Base-by-base conservation (phyloP, 352 stramenopile species). In the Pythium rishiriense region DNA sequence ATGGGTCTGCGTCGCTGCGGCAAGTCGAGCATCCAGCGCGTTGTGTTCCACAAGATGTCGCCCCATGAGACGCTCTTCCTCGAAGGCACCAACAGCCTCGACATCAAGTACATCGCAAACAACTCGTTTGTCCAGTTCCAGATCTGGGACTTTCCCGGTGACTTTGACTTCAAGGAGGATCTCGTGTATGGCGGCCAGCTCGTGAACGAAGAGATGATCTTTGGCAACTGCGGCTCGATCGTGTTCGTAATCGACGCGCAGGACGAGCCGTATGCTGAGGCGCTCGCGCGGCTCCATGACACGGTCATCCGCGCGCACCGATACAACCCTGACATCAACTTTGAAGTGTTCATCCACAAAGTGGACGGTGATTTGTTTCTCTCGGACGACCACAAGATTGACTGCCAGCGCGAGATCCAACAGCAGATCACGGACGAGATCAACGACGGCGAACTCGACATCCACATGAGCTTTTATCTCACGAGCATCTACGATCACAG, bases 261-360 rank as follows among this genome's bases (percentile, higher is more conserved):
- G 74, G 96, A 99, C 58, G 87, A 96, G 63, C 87, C 87, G 39
- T 96, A 95, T 64, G 81, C 83, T 0, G 91, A 98, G 62, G 88
- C 88, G 4, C 65, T 98, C 31, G 80, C 85, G 42, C 81, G 91
- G 15, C 76, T 98, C 52, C 86, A 97, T 35, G 92, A 97, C 59
- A 96, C 88, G 11, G 89, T 97, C 43, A 82, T 80, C 45, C 78
- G 85, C 21, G 91, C 88, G 33, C 87, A 97, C 58, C 69, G 76
- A 22, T 94, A 97, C 75, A 99, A 99, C 72, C 95, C 97, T 12
- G 86, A 96, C 62, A 98, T 99, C 67, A 83, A 94, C 39, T 96
- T 99, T 61, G 97, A 99, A 70, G 96, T 99, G 22, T 99, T 99
- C 72, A 98, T 99, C 58, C 97, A 99, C 89, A 98, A 98, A 75